phyloP scores from a whole-genome alignment of 106 monocot species.

The Gastrodia elata region DNA sequence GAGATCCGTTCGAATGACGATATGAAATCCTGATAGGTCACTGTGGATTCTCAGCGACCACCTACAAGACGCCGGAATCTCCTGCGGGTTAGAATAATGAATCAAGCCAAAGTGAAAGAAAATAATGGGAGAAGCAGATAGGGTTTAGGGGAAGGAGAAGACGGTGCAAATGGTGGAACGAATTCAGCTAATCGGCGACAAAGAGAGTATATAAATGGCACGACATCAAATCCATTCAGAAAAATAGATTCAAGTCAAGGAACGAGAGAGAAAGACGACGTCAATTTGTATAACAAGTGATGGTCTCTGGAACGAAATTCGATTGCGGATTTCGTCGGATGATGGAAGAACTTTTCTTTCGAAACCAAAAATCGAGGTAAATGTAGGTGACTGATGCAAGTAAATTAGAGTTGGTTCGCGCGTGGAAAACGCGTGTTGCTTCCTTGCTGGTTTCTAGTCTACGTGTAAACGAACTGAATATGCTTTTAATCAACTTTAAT shows the following conservation, averaged over 20 bases:
- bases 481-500: no score
- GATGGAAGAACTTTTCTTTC: no score
- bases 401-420: no score
- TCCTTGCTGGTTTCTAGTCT: no score
- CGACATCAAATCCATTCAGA: background rate
- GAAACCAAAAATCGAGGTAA: no score
- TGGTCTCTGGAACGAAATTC: background rate
- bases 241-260: background rate
- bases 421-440: no score
- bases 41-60: background rate
- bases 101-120: background rate
- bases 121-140: background rate
- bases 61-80: background rate
- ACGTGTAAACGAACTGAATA: no score
- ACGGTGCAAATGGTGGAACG: background rate
- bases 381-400: no score
- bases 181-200: background rate
- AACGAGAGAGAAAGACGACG: background rate
- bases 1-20: background rate
- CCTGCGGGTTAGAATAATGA: background rate
- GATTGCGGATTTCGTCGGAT: background rate
- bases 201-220: background rate
- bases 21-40: background rate
- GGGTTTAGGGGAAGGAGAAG: background rate
- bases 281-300: background rate